Evolutionary conservation across 2,329 filamentous ascomycete species (phyloP), one percentile per base, ranked within the genome.

Genomic region (Pseudofabraea citricarpa): DNA sequence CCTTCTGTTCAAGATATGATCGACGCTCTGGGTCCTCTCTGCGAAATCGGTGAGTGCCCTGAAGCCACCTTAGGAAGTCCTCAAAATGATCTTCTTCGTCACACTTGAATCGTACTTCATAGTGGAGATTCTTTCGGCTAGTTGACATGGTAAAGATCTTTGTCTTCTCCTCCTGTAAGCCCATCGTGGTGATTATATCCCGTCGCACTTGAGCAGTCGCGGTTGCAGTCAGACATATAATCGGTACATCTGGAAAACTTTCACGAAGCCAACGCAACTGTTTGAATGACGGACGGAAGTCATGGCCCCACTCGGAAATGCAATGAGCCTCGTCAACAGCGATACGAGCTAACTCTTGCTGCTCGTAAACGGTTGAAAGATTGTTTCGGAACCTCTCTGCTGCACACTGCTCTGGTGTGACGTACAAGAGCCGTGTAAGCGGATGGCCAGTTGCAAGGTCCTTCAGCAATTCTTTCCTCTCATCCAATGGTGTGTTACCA

Each of bases 291-390:
- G 84, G 87, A n/a, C 91, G 85, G 61, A 97, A 97, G 64, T 97
- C 91, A 62, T 97, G 90, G 2, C 91, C 91, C 91, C 91, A 96
- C 81, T 96, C 90, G 19, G 88, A 95, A 54, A 97, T 95, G 63
- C 91, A 97, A 64, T 97, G 91, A 2, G 91, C 91, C 67, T 97
- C 91, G 59, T 97, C 91, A 45, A 97, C 83, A 37, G 87, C 91
- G 50, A 97, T 80, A 12, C 91, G 81, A 8, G 85, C 84, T n/a
- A 97, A 77, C 65, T 96, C 88, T 45, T 79, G 78, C 62, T 96
- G 90, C 46, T 80, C 71, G 59, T 96, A 72, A 12, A 96, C 83
- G 4, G 85, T 70, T 47, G 77, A 75, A 7, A 96, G 70, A 38
- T 83, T 79, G 47, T 81, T 77, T 29, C 90, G 85, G 64, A 97